Percentiles rank a stretch among this genome's conserved stretches.
phyloP scores from a whole-genome alignment of 345 rosid genomes.

The Eucalyptus polybractea region DNA sequence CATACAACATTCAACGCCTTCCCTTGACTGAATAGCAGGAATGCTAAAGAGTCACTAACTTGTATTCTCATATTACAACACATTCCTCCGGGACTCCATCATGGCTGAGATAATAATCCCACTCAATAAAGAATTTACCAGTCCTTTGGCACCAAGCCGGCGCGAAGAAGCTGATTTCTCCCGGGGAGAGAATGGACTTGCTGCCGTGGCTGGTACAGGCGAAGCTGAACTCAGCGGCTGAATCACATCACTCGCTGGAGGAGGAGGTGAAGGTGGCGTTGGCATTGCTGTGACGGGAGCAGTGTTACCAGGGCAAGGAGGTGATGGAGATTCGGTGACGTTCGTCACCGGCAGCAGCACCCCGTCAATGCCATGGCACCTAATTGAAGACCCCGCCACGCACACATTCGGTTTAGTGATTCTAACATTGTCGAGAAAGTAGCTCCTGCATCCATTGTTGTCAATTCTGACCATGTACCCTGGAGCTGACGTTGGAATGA shows the following conservation, averaged over 20 bases:
- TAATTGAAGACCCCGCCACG: constrained; percentile 38
- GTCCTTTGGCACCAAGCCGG: not conserved
- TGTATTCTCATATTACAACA: not conserved
- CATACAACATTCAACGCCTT: not conserved
- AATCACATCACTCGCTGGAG: not conserved
- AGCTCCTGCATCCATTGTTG: constrained; percentile 39
- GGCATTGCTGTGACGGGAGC: not conserved
- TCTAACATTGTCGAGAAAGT: constrained; percentile 48
- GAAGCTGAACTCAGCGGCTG: not conserved
- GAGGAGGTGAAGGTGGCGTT: not conserved
- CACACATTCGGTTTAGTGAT: constrained; percentile 54
- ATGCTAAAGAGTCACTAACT: not conserved
- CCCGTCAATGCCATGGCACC: constrained; percentile 72
- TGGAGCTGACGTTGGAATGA: constrained; percentile 37
- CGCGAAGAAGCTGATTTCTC: not conserved
- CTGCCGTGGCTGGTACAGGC: not conserved
- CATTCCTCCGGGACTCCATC: not conserved
- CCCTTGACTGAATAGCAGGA: not conserved
- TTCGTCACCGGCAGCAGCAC: constrained; percentile 11
- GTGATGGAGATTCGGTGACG: not conserved
- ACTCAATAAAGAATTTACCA: not conserved
- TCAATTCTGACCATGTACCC: constrained; percentile 27
- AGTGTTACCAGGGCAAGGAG: constrained; percentile 9
- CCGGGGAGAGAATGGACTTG: not conserved
- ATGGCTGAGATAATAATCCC: not conserved